phyloP scores from a whole-genome alignment of 306 rosid genomes.

The Quercus suber region DNA sequence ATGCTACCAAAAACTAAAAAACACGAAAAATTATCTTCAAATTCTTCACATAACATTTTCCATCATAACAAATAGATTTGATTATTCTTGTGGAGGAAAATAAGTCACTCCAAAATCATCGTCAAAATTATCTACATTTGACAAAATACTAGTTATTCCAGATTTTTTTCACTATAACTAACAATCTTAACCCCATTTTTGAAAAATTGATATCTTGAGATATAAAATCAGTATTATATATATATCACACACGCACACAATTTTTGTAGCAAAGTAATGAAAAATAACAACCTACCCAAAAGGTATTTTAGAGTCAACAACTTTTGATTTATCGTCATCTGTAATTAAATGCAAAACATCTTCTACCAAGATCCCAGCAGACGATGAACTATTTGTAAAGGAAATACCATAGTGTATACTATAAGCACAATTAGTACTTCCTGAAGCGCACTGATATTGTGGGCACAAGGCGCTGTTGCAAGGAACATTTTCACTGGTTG shows the following conservation, averaged over 20 bases:
- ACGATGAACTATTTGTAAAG: constrained; percentile 54
- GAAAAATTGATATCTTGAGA: neutral
- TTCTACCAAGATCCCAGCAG: constrained; percentile 36
- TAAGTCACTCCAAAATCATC: too few species aligned
- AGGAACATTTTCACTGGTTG: constrained; percentile 54
- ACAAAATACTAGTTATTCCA: neutral
- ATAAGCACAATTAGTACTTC: constrained; percentile 50
- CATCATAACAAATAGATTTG: too few species aligned
- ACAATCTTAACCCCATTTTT: neutral
- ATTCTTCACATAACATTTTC: too few species aligned
- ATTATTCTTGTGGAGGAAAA: too few species aligned
- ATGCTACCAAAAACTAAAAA: too few species aligned
- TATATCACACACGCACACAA: neutral
- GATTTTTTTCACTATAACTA: neutral
- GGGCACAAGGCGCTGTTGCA: constrained; percentile 60
- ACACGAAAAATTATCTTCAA: too few species aligned
- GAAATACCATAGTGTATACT: constrained; percentile 42
- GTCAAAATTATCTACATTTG: too few species aligned
- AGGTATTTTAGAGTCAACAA: constrained; percentile 40
- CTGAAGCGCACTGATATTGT: constrained; percentile 47
- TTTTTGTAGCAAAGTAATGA: neutral
- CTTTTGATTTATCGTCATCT: constrained; percentile 39
- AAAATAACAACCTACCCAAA: constrained; percentile 63
- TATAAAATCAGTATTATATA: neutral
- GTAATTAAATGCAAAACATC: too few species aligned